These are phyloP conservation scores for Teunomyces funiuensis DNA, from an alignment of 805 yeast species.

Conservation along the genomic window DNA sequence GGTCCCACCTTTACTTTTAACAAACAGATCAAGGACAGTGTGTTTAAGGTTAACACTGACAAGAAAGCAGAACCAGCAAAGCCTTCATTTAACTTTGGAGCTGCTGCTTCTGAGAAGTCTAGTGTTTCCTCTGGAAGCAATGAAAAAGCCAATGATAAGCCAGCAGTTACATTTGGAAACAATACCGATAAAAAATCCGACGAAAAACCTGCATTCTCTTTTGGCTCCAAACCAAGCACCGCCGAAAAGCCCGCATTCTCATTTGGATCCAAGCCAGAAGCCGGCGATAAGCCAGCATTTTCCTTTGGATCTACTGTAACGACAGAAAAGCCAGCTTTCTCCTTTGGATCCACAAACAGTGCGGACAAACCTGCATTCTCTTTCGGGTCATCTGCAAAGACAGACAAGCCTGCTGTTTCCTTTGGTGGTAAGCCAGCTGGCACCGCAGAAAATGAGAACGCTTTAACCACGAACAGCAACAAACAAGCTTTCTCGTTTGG, in stretches of 20 bases:
- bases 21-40: slow-evolving; percentile 35
- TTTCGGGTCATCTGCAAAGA: slow-evolving; percentile 18
- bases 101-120: slow-evolving; percentile 4
- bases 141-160: slow-evolving; percentile 7
- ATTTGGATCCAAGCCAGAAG: slow-evolving; percentile 1
- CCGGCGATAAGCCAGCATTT: slow-evolving; percentile 15
- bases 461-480: background rate
- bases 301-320: slow-evolving; percentile 31
- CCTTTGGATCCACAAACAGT: slow-evolving; percentile 26
- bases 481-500: slow-evolving; percentile 15
- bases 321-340: slow-evolving; percentile 32
- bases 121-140: slow-evolving; percentile 2
- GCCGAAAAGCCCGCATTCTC: slow-evolving; percentile 3
- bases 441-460: background rate
- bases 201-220: slow-evolving; percentile 17
- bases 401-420: slow-evolving; percentile 21
- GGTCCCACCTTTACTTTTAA: slow-evolving; percentile 65
- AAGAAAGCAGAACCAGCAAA: background rate
- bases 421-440: slow-evolving; percentile 17
- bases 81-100: slow-evolving; percentile 1
- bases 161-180: slow-evolving; percentile 1
- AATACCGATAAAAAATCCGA: slow-evolving; percentile 4
- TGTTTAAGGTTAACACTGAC: slow-evolving; percentile 22
- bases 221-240: slow-evolving; percentile 1
- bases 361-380: slow-evolving; percentile 12